Conservation (phyloP, 2,329 filamentous ascomycete genomes). For the Diaporthe caulivora region DNA sequence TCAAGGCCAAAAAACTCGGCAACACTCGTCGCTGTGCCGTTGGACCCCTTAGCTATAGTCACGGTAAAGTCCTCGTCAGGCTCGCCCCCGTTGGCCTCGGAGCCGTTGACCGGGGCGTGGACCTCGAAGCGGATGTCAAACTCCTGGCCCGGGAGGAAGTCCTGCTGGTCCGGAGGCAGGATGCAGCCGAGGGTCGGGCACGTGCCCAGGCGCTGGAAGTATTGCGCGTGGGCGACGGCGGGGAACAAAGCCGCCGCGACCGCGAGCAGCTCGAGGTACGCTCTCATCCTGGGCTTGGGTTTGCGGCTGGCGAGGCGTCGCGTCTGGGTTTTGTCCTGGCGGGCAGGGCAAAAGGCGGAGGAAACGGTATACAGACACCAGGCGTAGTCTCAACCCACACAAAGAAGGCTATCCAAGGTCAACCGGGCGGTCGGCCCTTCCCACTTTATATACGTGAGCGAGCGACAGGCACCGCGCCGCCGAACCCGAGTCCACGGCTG, state of each 20-base stretch:
- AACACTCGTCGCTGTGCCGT: slow-evolving; percentile 61
- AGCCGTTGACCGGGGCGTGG: slow-evolving; percentile 84
- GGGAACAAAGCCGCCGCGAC: slow-evolving; percentile 52
- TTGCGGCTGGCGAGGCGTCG: not conserved
- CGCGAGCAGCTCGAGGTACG: slow-evolving; percentile 38
- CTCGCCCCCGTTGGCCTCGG: slow-evolving; percentile 76
- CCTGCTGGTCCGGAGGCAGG: slow-evolving; percentile 74
- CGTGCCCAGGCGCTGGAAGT: slow-evolving; percentile 70
- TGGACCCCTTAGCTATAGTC: slow-evolving; percentile 76
- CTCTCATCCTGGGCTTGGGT: slow-evolving; percentile 1
- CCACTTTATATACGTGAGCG: slow-evolving; percentile 5
- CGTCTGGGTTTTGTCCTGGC: slow-evolving; percentile 4
- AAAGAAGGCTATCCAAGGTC: not conserved
- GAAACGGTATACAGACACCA: not conserved
- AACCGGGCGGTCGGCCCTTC: not conserved
- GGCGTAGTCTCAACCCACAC: not conserved
- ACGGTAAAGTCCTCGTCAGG: slow-evolving; percentile 83
- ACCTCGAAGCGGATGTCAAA: slow-evolving; percentile 89
- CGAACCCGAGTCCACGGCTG: slow-evolving; percentile 10
- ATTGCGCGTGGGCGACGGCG: slow-evolving; percentile 65
- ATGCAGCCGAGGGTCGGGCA: slow-evolving; percentile 71
- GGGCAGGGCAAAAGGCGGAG: not conserved
- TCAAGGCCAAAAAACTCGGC: slow-evolving; percentile 76
- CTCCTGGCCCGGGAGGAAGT: slow-evolving; percentile 86
- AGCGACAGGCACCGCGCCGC: not conserved